Evolutionary conservation across 2,329 filamentous ascomycete genomes (phyloP).

Genomic region (Aspergillus jensenii): DNA sequence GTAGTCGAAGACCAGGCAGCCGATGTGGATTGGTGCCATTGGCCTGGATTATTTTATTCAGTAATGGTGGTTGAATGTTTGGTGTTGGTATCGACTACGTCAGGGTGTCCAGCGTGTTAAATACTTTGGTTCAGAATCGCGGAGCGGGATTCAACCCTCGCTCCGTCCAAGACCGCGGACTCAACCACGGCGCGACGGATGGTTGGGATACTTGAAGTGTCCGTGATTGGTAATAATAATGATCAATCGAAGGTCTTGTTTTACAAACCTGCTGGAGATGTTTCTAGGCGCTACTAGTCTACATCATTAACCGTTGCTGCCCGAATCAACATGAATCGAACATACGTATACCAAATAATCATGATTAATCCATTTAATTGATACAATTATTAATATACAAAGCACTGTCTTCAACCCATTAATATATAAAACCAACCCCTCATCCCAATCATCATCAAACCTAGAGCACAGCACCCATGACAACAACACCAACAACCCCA

Average conservation of each 20-base stretch:
- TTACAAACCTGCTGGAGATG: too few species aligned
- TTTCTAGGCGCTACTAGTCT: too few species aligned
- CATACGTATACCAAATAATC: background rate
- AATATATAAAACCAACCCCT: background rate
- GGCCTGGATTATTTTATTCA: too few species aligned
- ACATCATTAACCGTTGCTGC: too few species aligned
- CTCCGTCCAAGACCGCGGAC: background rate
- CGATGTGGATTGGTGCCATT: conserved; percentile 1
- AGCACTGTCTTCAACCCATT: fast-evolving
- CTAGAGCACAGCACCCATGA: background rate
- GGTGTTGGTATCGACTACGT: background rate
- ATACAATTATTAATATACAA: too few species aligned
- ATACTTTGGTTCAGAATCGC: background rate
- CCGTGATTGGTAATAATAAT: too few species aligned
- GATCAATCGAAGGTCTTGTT: too few species aligned
- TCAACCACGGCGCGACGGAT: too few species aligned
- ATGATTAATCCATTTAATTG: background rate
- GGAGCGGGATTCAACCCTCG: background rate
- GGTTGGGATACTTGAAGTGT: too few species aligned
- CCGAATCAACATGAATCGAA: too few species aligned
- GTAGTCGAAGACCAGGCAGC: conserved; percentile 6
- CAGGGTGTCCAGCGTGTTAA: background rate
- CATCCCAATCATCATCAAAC: background rate
- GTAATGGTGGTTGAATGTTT: background rate
- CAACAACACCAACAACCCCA: conserved; percentile 2